Evolutionary conservation across 225 moss, liverwort and hornwort species (phyloP), one percentile per base, ranked within the genome.

Genomic region (Marchantia paleacea): DNA sequence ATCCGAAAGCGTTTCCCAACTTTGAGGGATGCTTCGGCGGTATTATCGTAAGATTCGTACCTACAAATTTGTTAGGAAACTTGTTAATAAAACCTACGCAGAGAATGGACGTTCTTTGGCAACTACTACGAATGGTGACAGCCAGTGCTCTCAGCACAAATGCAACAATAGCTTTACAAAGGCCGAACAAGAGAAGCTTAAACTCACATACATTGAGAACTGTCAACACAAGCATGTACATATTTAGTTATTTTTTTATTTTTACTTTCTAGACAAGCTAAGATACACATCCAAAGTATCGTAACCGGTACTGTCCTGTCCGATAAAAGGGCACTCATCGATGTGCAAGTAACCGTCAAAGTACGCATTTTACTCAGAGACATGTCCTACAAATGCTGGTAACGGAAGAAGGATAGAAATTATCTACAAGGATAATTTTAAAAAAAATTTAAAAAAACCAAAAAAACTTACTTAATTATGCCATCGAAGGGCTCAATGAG

Each of bases 401-500:
- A 39, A 39, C 39, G 39, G 39, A 39, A 5, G 39, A 39, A 39
- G 39, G 39, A 39, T 39, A 39, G 39, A 39, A 2, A 39, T 39
- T 39, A 39, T 5, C 39, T 2, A 39, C 39, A 39, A 2, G 39
- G 39, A 39, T 39, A 2, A 39, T 5, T 39, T 39, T 39, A 2
- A 39, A 2, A 39, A 39, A 5, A 39, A n/a, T n/a, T 65, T 65
- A 69, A 70, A 48, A 28, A 29, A 70, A 85, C 87, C 77, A 5
- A 57, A 57, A 66, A 7, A 76, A 88, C 89, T 81, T 89, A 97
- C 97, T 95, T 95, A n/a, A 97, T 93, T 60, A 95, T 93, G 53
- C 95, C 95, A 83, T 97, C 93, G 88, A 93, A 97, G n/a, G 95
- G 97, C 81, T 97, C 97, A 57, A 93, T 92, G n/a, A 95, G 88